Conservation (phyloP, 148 eudicot genomes). For the Silene latifolia region DNA sequence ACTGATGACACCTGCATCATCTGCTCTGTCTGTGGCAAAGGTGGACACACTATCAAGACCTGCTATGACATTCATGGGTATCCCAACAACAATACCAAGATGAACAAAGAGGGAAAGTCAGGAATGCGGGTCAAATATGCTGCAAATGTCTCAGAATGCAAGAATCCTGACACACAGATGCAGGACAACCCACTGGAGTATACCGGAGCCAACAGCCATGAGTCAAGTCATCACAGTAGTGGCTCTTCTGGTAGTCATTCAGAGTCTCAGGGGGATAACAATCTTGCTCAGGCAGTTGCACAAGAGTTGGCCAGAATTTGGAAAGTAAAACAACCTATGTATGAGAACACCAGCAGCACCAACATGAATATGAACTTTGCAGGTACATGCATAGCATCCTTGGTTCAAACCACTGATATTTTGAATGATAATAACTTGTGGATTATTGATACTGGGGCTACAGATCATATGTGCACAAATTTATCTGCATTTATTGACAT, state of each 20-base stretch:
- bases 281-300: no score
- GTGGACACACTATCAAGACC: background rate
- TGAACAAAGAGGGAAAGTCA: background rate
- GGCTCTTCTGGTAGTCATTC: no score
- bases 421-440: background rate
- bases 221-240: no score
- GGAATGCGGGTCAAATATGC: background rate
- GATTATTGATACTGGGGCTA: background rate
- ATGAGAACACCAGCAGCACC: no score
- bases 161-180: no score
- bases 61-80: background rate
- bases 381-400: background rate
- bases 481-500: no score
- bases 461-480: background rate
- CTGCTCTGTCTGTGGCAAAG: background rate
- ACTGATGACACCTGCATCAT: background rate
- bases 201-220: no score
- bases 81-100: background rate
- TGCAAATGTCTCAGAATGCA: background rate
- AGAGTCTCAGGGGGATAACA: no score
- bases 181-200: background rate
- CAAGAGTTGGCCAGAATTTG: background rate
- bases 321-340: background rate
- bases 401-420: background rate
- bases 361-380: background rate